These are phyloP conservation scores for Rhizoctonia solani DNA, from an alignment of 1,284 basidiomycete species.

Conservation along the genomic window DNA sequence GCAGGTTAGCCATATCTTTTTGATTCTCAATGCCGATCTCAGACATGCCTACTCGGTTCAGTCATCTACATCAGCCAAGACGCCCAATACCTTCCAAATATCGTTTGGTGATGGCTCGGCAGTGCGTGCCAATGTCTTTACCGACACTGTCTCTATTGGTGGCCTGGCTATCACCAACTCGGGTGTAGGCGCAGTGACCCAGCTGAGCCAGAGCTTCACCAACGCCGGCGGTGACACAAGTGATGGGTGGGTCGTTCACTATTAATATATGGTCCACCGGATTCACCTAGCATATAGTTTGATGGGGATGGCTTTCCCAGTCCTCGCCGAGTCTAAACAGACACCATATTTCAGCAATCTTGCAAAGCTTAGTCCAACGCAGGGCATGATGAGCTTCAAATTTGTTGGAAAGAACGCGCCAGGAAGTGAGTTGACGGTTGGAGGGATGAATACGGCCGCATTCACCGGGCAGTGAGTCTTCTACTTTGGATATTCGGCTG, in stretches of 20 bases:
- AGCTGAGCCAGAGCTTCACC: constrained; percentile 30
- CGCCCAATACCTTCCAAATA: constrained; percentile 15
- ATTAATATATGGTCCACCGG: not conserved
- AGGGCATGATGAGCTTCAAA: constrained; percentile 33
- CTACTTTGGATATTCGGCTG: not conserved
- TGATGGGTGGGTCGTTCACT: constrained; percentile 11
- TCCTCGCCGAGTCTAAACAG: constrained; percentile 21
- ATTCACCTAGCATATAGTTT: not conserved
- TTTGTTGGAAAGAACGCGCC: constrained; percentile 30
- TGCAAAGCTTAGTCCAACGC: constrained; percentile 18
- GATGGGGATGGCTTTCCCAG: constrained; percentile 28
- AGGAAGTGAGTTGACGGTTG: constrained; percentile 25
- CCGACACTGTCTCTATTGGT: constrained; percentile 14
- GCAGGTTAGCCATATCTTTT: not conserved
- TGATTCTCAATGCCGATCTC: not conserved
- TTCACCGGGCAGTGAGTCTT: constrained; percentile 28
- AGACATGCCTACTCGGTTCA: not conserved
- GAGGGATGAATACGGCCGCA: constrained; percentile 28
- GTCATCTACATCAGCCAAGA: constrained; percentile 23
- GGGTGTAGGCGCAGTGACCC: constrained; percentile 25
- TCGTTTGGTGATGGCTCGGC: constrained; percentile 24
- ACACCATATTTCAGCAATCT: constrained; percentile 25
- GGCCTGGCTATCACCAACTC: constrained; percentile 22
- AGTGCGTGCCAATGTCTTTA: constrained; percentile 3
- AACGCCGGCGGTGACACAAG: constrained; percentile 27